Evolutionary conservation across 164 flowering plant genomes (phyloP).

Genomic region (Platanus orientalis): DNA sequence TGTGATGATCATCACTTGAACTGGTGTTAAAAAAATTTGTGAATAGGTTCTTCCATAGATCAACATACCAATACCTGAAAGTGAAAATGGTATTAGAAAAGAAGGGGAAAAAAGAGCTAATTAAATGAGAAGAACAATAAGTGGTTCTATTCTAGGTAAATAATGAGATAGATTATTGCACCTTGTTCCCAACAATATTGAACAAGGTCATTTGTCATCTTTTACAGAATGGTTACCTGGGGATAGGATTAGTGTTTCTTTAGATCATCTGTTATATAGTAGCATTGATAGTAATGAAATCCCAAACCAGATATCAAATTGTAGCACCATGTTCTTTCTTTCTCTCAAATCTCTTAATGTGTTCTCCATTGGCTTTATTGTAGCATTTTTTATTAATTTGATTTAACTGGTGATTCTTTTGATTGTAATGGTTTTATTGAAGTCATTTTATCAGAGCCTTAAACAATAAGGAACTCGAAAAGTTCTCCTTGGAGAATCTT

Average conservation of each 20-base stretch:
- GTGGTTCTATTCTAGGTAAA: neutral
- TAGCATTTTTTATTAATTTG: too few relatives aligned
- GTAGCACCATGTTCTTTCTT: too few relatives aligned
- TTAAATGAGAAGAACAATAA: neutral
- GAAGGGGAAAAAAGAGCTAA: neutral
- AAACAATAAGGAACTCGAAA: too few relatives aligned
- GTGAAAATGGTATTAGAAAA: neutral
- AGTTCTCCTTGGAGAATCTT: too few relatives aligned
- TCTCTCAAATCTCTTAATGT: too few relatives aligned
- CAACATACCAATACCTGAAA: conserved; percentile 77
- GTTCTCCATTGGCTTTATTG: too few relatives aligned
- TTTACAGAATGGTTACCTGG: conserved; percentile 20
- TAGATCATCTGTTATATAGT: conserved; percentile 3
- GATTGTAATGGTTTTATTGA: too few relatives aligned
- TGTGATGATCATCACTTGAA: conserved; percentile 38
- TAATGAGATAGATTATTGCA: too few relatives aligned
- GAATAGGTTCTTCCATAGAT: conserved; percentile 73
- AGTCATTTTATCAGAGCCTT: too few relatives aligned
- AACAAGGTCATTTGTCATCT: too few relatives aligned
- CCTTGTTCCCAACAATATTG: too few relatives aligned
- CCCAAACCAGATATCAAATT: conserved; percentile 13
- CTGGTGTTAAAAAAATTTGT: conserved; percentile 57
- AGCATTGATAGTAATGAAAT: conserved; percentile 12
- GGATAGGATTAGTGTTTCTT: conserved; percentile 22
- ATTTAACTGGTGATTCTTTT: too few relatives aligned